These are phyloP conservation scores for Stentor roeselii DNA, from an alignment of 73 alveolate genomes.

Conservation along the genomic window DNA sequence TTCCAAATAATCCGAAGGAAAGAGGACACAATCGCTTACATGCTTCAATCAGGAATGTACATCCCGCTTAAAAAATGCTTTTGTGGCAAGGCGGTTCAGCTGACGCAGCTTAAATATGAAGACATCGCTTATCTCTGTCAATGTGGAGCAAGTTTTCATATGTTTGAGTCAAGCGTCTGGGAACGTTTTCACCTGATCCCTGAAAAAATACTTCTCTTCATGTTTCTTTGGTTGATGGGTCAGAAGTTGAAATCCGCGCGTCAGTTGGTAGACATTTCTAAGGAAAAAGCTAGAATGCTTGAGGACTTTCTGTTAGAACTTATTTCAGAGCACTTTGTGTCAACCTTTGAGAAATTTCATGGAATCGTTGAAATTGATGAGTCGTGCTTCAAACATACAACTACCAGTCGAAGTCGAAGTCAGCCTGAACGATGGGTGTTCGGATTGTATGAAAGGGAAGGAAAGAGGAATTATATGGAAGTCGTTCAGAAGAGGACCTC, in stretches of 20 bases:
- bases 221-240: neutral
- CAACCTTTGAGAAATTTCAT: neutral
- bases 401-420: neutral
- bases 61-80: neutral
- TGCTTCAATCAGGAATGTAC: neutral
- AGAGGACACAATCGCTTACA: neutral
- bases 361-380: constrained; percentile 32
- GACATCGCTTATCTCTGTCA: neutral
- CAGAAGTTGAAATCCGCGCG: neutral
- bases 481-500: constrained; percentile 18
- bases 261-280: neutral
- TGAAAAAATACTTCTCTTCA: neutral
- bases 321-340: neutral
- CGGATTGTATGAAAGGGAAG: constrained; percentile 24
- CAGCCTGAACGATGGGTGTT: constrained; percentile 27
- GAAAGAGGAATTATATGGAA: constrained; percentile 21
- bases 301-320: neutral
- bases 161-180: neutral
- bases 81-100: neutral
- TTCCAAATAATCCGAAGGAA: neutral
- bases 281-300: neutral
- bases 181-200: neutral
- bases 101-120: neutral
- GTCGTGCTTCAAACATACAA: constrained; percentile 15
- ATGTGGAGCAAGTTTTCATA: neutral